Percentiles rank a stretch among this genome's conserved stretches.
phyloP scores from a whole-genome alignment of 169 alveolate genomes.

The Plasmodium reichenowi region DNA sequence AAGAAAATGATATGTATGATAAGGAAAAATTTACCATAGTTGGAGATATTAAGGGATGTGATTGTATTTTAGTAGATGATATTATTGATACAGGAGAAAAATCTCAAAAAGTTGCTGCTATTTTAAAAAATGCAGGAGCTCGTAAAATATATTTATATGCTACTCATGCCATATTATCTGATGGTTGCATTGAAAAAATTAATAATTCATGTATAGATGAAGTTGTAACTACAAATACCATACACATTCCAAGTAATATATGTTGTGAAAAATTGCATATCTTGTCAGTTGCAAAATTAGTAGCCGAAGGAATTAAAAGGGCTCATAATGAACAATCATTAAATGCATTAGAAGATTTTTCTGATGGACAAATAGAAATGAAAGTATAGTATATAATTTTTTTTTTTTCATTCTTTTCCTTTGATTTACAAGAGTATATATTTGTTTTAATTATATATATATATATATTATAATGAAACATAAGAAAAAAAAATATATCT shows the following conservation, averaged over 20 bases:
- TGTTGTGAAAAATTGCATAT: slow-evolving; percentile 81
- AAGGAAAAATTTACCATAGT: slow-evolving; percentile 87
- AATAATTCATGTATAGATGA: slow-evolving; percentile 83
- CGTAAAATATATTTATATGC: slow-evolving; percentile 90
- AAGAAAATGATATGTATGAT: slow-evolving; percentile 80
- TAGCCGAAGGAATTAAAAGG: slow-evolving; percentile 88
- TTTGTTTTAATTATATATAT: neutral
- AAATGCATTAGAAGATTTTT: slow-evolving; percentile 83
- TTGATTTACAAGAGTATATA: neutral
- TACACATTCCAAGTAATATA: slow-evolving; percentile 79
- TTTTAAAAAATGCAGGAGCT: slow-evolving; percentile 90
- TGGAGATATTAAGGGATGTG: slow-evolving; percentile 90
- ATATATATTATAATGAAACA: too few relatives aligned
- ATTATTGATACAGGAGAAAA: slow-evolving; percentile 94
- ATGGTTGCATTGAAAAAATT: slow-evolving; percentile 85
- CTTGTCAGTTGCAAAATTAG: slow-evolving; percentile 82
- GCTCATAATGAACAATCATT: slow-evolving; percentile 78
- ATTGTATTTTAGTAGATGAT: slow-evolving; percentile 92
- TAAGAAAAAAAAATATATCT: slow-evolving; percentile 5
- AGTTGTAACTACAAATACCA: slow-evolving; percentile 85
- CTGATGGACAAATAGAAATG: slow-evolving; percentile 88
- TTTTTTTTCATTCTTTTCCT: slow-evolving; percentile 79
- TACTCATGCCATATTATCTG: slow-evolving; percentile 90
- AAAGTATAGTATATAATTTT: slow-evolving; percentile 86
- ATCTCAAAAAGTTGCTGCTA: slow-evolving; percentile 89